Conservation (phyloP, 78 protist species). For the Pelomyxa schiedti region DNA sequence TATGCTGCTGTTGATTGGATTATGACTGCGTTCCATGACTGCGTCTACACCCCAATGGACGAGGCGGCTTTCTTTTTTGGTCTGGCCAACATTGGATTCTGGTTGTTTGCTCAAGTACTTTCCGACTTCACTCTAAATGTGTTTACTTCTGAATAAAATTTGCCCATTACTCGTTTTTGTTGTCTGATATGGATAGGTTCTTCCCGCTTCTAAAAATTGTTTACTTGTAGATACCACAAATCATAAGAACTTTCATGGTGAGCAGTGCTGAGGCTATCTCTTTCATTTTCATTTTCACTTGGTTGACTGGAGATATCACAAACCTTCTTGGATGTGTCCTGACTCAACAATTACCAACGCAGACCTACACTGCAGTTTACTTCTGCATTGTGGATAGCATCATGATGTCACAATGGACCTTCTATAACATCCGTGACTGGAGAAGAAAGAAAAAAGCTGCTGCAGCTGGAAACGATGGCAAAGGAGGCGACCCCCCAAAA, state of each 20-base stretch:
- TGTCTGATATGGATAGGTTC: no score
- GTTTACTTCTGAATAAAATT: no score
- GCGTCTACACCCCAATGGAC: slow-evolving; percentile 9
- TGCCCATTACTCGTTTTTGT: no score
- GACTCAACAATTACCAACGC: slow-evolving; percentile 8
- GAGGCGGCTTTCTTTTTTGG: not conserved
- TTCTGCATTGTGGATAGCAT: slow-evolving; percentile 4
- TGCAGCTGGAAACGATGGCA: no score
- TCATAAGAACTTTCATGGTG: not conserved
- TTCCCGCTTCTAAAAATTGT: no score
- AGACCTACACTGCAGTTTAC: slow-evolving; percentile 12
- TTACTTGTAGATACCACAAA: no score
- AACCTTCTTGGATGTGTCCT: slow-evolving; percentile 11
- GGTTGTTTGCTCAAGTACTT: slow-evolving; percentile 17
- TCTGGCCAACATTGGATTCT: not conserved
- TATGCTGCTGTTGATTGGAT: not conserved
- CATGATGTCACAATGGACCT: not conserved
- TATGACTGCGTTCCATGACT: not conserved
- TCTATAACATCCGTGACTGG: not conserved
- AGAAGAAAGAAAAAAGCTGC: not conserved
- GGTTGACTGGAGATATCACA: slow-evolving; percentile 12
- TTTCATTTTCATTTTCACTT: not conserved
- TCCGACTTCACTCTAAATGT: no score
- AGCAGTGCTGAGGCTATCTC: slow-evolving; percentile 13
- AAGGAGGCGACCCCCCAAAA: no score